These are phyloP conservation scores for Starmerella etchellsii DNA, from an alignment of 805 yeast species.

Conservation along the genomic window DNA sequence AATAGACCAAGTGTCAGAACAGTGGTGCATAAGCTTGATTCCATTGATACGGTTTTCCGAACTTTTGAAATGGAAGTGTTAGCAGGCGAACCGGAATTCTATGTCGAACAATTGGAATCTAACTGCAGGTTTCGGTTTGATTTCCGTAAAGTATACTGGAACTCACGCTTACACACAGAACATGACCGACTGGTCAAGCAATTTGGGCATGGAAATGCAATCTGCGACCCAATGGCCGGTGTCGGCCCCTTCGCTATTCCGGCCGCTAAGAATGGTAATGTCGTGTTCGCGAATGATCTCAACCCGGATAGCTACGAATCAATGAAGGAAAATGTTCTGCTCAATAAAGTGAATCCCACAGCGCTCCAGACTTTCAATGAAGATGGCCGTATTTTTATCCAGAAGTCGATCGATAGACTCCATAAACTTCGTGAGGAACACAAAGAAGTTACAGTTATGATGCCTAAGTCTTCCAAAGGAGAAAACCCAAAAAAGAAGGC, in stretches of 20 bases:
- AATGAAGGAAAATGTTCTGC: constrained; percentile 46
- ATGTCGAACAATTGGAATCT: constrained; percentile 78
- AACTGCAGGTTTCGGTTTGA: constrained; percentile 79
- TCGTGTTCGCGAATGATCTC: constrained; percentile 84
- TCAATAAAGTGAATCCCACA: constrained; percentile 48
- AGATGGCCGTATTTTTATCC: constrained; percentile 78
- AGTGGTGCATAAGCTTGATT: constrained; percentile 82
- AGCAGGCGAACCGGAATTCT: constrained; percentile 61
- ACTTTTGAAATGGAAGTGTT: constrained; percentile 88
- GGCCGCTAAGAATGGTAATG: constrained; percentile 68
- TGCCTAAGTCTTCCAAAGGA: constrained; percentile 24
- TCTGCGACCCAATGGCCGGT: constrained; percentile 95
- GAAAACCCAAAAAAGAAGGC: neutral
- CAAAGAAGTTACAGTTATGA: constrained; percentile 20
- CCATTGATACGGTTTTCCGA: constrained; percentile 76
- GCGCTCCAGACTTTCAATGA: constrained; percentile 48
- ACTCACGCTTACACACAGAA: constrained; percentile 84
- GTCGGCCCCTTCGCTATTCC: constrained; percentile 98
- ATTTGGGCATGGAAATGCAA: constrained; percentile 55
- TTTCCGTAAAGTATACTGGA: constrained; percentile 94
- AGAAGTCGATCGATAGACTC: constrained; percentile 41
- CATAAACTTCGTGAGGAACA: constrained; percentile 31
- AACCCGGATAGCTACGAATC: constrained; percentile 76
- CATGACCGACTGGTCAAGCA: constrained; percentile 64
- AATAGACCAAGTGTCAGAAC: constrained; percentile 54